Base-by-base conservation (phyloP, 345 rosid genomes). In the Zanthoxylum bungeanum region DNA sequence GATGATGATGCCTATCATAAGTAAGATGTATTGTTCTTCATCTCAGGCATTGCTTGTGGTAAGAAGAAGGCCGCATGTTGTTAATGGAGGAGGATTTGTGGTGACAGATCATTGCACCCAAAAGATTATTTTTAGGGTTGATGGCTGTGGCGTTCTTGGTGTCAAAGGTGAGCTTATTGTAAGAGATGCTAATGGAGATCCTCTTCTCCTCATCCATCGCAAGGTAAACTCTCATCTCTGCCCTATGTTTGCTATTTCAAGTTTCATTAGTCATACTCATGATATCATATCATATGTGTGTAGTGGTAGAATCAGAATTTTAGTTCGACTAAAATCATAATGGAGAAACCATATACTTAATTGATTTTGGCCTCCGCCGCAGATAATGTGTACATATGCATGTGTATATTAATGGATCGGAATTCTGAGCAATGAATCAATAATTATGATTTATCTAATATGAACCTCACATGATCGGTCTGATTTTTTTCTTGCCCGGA, bases 11-110 rank as follows among this genome's bases (percentile, higher is more conserved):
- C 71, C 89, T 7, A 70, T 90, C 10, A 83, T 94, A 56, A 87
- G 97, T 70, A 91, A 94, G 81, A 37, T 87, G 39, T 84, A 91
- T 55, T 89, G 93, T 64, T 83, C 82, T n/a, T 71, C 85, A 10
- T 51, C 78, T n/a, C 84, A 85, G 82, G 87, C 51, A 12, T 85
- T 76, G 65, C 82, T 94, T 24, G 82, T 82, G 22, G 92, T 94
- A 31, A 76, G 98, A 74, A 81, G 83, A 70, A 82, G 98, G 86
- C 97, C 97, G 1, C 89, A 82, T 27, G 90, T 78, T 4, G 85
- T 84, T 22, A 84, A 74, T 17, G 97, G 98, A 0, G 98, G 97
- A 33, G 97, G 98, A n/a, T 87, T 94, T 36, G 97, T 94, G 42
- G 97, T 90, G 24, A 85, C 95, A 0, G 85, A 94, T n/a, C n/a